Base-by-base conservation (phyloP, 2,329 filamentous ascomycete species). In the Neonectria faginata region DNA sequence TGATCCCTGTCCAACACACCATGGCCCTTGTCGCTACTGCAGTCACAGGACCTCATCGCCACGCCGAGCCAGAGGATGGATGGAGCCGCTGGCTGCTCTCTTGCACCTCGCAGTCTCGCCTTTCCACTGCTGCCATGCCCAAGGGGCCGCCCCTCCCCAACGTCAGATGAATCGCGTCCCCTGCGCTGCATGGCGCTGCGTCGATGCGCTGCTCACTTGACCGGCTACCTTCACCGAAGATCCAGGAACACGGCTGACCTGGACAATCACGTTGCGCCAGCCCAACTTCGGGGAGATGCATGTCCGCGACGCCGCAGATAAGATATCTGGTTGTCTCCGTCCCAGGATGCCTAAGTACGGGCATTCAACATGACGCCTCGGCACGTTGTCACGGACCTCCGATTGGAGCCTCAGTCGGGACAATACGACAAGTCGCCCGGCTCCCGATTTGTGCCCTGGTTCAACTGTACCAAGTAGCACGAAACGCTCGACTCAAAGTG, bases 31-130 rank as follows among this genome's bases (percentile, higher is more conserved):
- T 67, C 65, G 58, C 65, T 71, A 58, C 63, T 73, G 66, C 63
- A 72, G 72, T 74, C 72, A 74, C 72, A 74, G 72, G 72, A 74
- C 72, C 68, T 69, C 69, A 59, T 67, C 53, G 68, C 71, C 65
- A 73, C 69, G 67, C 72, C 71, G 63, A 72, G 62, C 72, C 59
- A 52, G 64, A 57, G 64, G 55, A 22, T 22, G 62, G 68, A 68
- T 69, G 60, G 63, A 62, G 63, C 57, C 62, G 68, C 61, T 45
- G 45, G 41, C 11, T 39, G 52, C 57, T 60, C 50, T 64, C 27
- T 60, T 41, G 51, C 50, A 51, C 55, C 16, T 60, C 29, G 52
- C 50, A 51, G 50, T 18, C 45, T 53, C 29, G 20, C 25, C 50
- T 44, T 58, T 39, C 41, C 57, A 50, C 39, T 54, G 59, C 27